Percentiles rank a stretch among this genome's conserved stretches.
These are phyloP conservation scores for Somion occarium DNA, from an alignment of 1,284 basidiomycete genomes.

Conservation along the genomic window DNA sequence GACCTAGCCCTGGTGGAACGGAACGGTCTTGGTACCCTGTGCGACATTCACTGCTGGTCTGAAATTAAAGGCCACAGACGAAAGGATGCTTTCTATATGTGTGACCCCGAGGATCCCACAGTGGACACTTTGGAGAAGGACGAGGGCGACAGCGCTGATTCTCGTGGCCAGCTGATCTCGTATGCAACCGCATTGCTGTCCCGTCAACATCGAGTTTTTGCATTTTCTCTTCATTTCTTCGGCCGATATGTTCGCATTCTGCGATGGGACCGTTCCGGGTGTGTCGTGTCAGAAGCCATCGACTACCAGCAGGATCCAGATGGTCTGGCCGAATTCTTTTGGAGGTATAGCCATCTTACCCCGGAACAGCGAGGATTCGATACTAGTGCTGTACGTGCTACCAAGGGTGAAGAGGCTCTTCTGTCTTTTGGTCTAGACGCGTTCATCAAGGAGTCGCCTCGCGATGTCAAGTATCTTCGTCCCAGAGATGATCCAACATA, in stretches of 20 bases:
- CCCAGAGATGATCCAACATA: not conserved
- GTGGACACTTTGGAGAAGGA: too few relatives aligned
- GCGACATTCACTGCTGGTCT: too few relatives aligned
- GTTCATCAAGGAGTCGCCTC: not conserved
- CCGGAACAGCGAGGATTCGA: too few relatives aligned
- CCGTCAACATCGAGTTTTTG: constrained; percentile 8
- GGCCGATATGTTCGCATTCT: constrained; percentile 10
- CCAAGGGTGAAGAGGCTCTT: not conserved
- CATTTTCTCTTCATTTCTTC: constrained; percentile 12
- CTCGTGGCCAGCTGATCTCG: too few relatives aligned
- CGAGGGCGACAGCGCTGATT: too few relatives aligned
- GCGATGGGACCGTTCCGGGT: constrained; percentile 10
- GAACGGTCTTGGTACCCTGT: too few relatives aligned
- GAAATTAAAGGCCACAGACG: too few relatives aligned
- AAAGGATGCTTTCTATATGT: too few relatives aligned
- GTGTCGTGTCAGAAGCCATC: constrained; percentile 10
- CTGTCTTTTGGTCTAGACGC: not conserved
- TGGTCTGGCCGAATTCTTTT: constrained; percentile 13
- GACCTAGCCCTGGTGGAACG: too few relatives aligned
- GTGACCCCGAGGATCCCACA: too few relatives aligned
- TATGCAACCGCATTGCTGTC: too few relatives aligned
- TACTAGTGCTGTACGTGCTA: too few relatives aligned
- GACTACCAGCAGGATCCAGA: constrained; percentile 3
- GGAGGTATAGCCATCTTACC: constrained; percentile 5
- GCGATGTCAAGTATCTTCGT: not conserved